A percentile compares a stretch with the other conserved stretches of the same genome.
These are phyloP conservation scores for Capronia coronata DNA, from an alignment of 2,329 filamentous ascomycete genomes.

Conservation along the genomic window DNA sequence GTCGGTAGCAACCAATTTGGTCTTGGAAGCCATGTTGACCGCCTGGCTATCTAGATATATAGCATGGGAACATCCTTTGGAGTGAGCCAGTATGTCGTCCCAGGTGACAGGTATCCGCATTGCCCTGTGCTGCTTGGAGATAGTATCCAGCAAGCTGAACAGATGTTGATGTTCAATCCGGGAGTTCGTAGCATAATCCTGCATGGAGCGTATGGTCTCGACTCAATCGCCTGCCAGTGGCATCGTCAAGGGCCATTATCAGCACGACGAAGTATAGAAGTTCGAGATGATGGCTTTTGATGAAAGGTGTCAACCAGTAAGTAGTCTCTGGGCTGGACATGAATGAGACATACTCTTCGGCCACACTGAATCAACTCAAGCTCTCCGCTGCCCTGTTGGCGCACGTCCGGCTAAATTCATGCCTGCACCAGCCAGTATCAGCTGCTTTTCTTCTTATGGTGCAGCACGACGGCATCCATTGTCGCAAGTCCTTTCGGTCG, in stretches of 20 bases:
- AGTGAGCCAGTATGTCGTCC: too few relatives aligned
- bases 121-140: too few relatives aligned
- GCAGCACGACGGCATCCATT: background rate
- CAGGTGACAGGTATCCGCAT: too few relatives aligned
- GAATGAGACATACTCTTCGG: background rate
- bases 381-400: background rate
- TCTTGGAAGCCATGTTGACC: too few relatives aligned
- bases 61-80: too few relatives aligned
- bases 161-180: too few relatives aligned
- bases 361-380: background rate
- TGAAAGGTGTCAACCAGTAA: slow-evolving; percentile 1
- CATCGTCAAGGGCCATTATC: background rate
- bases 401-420: background rate
- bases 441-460: background rate
- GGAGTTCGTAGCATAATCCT: too few relatives aligned
- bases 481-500: too few relatives aligned
- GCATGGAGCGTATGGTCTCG: too few relatives aligned
- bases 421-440: background rate
- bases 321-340: background rate
- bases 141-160: too few relatives aligned
- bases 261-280: background rate
- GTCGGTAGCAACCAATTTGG: too few relatives aligned
- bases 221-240: background rate
- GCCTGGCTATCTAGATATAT: too few relatives aligned
- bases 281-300: background rate